Evolutionary conservation across 2,329 filamentous ascomycete genomes (phyloP).

Genomic region (Sporothrix variecibatus): DNA sequence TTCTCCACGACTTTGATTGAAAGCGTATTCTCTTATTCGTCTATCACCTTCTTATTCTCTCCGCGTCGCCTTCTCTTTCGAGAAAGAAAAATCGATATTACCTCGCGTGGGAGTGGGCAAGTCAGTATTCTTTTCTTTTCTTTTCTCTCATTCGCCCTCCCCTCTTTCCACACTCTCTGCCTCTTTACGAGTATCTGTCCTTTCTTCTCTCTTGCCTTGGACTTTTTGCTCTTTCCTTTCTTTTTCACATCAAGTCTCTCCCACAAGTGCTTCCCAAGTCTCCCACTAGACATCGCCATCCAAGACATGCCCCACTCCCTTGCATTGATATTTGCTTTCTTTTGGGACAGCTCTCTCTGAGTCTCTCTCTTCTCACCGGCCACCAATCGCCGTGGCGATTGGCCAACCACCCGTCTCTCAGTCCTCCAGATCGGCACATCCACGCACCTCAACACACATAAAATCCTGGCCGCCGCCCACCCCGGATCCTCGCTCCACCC

Average conservation of each 20-base stretch:
- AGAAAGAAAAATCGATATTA: neutral
- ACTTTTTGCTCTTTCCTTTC: neutral
- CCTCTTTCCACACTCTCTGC: neutral
- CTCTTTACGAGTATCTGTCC: neutral
- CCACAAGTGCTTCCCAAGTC: neutral
- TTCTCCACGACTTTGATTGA: neutral
- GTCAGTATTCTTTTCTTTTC: neutral
- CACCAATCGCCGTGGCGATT: neutral
- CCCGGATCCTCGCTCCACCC: constrained; percentile 7
- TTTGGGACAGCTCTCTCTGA: neutral
- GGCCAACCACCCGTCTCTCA: neutral
- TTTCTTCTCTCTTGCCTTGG: neutral
- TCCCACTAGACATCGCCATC: constrained; percentile 11
- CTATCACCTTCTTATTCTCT: too few species aligned
- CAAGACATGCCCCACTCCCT: constrained; percentile 15
- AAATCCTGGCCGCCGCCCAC: neutral
- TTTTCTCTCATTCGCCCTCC: neutral
- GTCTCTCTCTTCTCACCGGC: neutral
- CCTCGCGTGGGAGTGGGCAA: neutral
- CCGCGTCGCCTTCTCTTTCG: neutral
- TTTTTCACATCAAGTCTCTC: neutral
- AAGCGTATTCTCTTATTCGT: neutral
- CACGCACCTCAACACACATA: neutral
- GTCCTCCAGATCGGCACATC: neutral
- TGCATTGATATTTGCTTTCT: neutral